A percentile compares a stretch with the other conserved stretches of the same genome.
Evolutionary conservation across 1,139 yeast species (phyloP).

Genomic region (Kodamaea sp.): DNA sequence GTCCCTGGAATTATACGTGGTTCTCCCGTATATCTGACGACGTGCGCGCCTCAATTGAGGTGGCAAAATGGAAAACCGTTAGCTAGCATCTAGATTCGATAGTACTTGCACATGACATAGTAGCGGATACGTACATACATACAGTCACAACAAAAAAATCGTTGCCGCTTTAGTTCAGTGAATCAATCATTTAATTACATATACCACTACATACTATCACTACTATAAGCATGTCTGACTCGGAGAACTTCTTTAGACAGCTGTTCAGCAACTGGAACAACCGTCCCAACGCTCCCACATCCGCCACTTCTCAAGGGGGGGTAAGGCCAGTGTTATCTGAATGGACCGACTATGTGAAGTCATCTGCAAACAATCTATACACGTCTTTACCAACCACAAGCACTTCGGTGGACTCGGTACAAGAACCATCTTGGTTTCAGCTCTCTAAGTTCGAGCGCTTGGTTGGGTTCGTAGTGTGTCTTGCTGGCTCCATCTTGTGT

Average conservation of each 20-base stretch:
- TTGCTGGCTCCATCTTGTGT: conserved; percentile 75
- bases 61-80: too few species aligned
- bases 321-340: conserved; percentile 41
- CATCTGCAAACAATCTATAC: conserved; percentile 45
- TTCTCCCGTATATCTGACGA: too few species aligned
- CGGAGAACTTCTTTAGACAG: conserved; percentile 45
- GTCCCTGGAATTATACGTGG: too few species aligned
- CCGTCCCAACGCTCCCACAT: conserved; percentile 9
- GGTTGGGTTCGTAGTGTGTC: conserved; percentile 73
- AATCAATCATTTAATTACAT: too few species aligned
- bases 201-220: background rate
- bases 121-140: too few species aligned
- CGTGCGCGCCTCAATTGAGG: too few species aligned
- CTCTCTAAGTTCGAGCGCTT: conserved; percentile 79
- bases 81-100: too few species aligned
- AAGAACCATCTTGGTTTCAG: conserved; percentile 56
- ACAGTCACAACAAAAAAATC: too few species aligned
- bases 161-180: too few species aligned
- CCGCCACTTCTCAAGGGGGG: conserved; percentile 3
- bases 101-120: too few species aligned
- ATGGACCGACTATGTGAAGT: conserved; percentile 48
- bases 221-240: conserved; percentile 32
- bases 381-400: conserved; percentile 39
- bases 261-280: conserved; percentile 45
- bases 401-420: conserved; percentile 18